Evolutionary conservation across 2,329 filamentous ascomycete genomes (phyloP).

Genomic region (Botrytis pseudocinerea): DNA sequence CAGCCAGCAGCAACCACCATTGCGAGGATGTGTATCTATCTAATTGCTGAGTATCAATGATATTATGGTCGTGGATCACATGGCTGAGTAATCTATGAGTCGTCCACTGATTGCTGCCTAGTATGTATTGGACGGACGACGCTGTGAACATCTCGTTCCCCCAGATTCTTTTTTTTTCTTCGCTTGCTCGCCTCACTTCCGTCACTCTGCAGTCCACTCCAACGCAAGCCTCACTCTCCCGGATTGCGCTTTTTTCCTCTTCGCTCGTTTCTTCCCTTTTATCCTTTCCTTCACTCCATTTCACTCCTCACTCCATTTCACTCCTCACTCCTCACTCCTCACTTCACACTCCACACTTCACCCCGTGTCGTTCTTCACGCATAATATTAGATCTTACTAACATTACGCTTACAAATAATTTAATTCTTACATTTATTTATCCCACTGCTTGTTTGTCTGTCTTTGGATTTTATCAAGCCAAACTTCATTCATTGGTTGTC

Average conservation of each 20-base stretch:
- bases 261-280: not conserved
- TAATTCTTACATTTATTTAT: not conserved
- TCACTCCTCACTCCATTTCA: not conserved
- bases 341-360: no score
- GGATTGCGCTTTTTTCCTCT: not conserved
- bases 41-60: no score
- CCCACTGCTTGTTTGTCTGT: not conserved
- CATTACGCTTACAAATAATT: not conserved
- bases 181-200: slow-evolving; percentile 23
- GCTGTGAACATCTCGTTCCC: not conserved
- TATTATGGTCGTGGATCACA: no score
- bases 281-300: not conserved
- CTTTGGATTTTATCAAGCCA: no score
- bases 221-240: slow-evolving; percentile 4
- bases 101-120: not conserved
- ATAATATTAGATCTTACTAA: not conserved
- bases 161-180: slow-evolving; percentile 1
- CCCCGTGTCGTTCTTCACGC: not conserved
- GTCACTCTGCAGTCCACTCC: not conserved
- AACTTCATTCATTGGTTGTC: not conserved
- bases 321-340: not conserved
- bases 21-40: no score
- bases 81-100: not conserved
- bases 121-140: no score
- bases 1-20: no score